Evolutionary conservation across 805 yeast species (phyloP).

Genomic region (Osmozyma mogii): DNA sequence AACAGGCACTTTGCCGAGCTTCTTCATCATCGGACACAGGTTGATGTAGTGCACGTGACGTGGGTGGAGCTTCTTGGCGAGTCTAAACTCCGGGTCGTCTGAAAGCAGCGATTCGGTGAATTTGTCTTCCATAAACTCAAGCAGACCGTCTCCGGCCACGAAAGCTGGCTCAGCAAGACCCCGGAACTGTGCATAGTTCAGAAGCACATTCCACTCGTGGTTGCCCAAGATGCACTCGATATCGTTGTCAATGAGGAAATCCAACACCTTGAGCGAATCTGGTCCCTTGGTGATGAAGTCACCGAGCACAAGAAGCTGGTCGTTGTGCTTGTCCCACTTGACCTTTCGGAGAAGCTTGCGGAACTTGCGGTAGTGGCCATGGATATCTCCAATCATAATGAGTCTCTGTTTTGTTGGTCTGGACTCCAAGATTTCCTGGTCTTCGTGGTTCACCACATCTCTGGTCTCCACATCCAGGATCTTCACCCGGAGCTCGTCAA

Average conservation of each 20-base stretch:
- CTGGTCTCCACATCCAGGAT: background rate
- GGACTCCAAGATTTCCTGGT: background rate
- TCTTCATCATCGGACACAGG: conserved; percentile 55
- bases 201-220: conserved; percentile 71
- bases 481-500: conserved; percentile 12
- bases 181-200: conserved; percentile 56
- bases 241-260: conserved; percentile 42
- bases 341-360: conserved; percentile 43
- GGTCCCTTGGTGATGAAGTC: conserved; percentile 85
- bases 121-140: background rate
- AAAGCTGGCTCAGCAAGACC: conserved; percentile 32
- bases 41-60: conserved; percentile 55
- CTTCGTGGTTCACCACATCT: background rate
- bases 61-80: conserved; percentile 50
- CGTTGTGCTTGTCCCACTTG: conserved; percentile 38
- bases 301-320: conserved; percentile 66
- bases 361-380: conserved; percentile 63
- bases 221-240: conserved; percentile 80
- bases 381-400: conserved; percentile 79
- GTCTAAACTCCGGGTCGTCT: conserved; percentile 29
- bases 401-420: conserved; percentile 35
- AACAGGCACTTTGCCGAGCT: conserved; percentile 53
- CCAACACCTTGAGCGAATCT: conserved; percentile 59
- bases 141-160: conserved; percentile 4
- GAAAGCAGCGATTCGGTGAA: conserved; percentile 10